A percentile compares a stretch with the other conserved stretches of the same genome.
Conservation (phyloP, 2,329 filamentous ascomycete species). For the Aspergillus candidus region DNA sequence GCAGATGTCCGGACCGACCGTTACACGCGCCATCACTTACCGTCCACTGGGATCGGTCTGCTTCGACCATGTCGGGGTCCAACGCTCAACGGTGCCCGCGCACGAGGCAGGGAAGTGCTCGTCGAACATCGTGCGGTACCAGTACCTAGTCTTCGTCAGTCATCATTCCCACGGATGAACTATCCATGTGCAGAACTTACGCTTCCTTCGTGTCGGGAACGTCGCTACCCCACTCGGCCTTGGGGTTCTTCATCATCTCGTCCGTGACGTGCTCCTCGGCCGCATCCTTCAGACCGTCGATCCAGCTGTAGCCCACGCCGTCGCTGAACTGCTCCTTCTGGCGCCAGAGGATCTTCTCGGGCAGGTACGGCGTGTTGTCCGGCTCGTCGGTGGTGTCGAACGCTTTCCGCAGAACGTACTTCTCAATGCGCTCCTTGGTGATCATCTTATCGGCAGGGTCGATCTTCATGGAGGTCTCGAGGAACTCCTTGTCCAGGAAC, state of each 20-base stretch:
- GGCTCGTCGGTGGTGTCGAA: conserved; percentile 92
- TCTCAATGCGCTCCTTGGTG: conserved; percentile 81
- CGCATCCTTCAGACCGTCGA: conserved; percentile 92
- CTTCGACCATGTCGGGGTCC: conserved; percentile 96
- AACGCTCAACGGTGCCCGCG: conserved; percentile 88
- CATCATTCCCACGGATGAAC: not conserved
- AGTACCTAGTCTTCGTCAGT: conserved; percentile 57
- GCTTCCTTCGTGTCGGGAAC: conserved; percentile 96
- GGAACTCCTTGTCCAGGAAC: conserved; percentile 96
- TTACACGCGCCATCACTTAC: conserved; percentile 42
- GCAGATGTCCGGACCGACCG: not conserved
- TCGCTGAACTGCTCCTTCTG: conserved; percentile 99
- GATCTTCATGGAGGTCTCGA: conserved; percentile 87
- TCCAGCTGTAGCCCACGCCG: conserved; percentile 98
- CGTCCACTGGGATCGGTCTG: conserved; percentile 92
- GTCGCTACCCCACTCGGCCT: conserved; percentile 89
- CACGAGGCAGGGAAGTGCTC: conserved; percentile 94
- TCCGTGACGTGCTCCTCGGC: conserved; percentile 86
- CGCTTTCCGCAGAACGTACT: conserved; percentile 95
- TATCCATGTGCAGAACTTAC: conserved; percentile 43
- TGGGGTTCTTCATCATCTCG: conserved; percentile 98
- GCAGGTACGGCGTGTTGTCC: conserved; percentile 76
- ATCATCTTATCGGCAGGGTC: conserved; percentile 96
- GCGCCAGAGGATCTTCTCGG: conserved; percentile 90
- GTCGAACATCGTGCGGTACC: conserved; percentile 98